Percentiles rank a stretch among this genome's conserved stretches.
These are phyloP conservation scores for Rehmannia glutinosa DNA, from an alignment of 257 asterid genomes.

Conservation along the genomic window DNA sequence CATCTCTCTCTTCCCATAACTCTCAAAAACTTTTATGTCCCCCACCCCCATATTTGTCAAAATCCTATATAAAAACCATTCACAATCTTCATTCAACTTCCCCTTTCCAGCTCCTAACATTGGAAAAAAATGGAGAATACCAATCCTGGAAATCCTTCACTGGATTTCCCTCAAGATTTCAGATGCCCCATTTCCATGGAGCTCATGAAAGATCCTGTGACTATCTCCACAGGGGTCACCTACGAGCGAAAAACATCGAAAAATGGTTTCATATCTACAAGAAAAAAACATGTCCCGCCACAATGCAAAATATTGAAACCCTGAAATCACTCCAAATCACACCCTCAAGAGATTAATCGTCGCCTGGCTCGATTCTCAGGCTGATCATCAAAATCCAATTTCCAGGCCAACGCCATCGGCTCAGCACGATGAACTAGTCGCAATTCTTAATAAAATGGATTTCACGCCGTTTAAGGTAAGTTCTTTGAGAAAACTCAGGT, in stretches of 20 bases:
- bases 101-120: neutral
- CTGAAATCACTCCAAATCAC: conserved; percentile 73
- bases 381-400: neutral
- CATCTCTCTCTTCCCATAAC: neutral
- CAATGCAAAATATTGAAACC: conserved; percentile 54
- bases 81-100: conserved; percentile 9
- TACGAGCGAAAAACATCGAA: conserved; percentile 74
- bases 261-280: conserved; percentile 64
- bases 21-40: no score
- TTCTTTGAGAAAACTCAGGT: conserved; percentile 41
- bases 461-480: conserved; percentile 75
- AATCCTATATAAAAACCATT: neutral
- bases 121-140: conserved; percentile 17
- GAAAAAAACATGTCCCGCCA: conserved; percentile 79
- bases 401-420: conserved; percentile 3
- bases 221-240: conserved; percentile 79
- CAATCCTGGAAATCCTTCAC: conserved; percentile 5
- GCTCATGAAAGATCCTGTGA: conserved; percentile 86
- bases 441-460: conserved; percentile 41
- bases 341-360: conserved; percentile 61
- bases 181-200: conserved; percentile 95
- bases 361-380: conserved; percentile 41
- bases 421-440: conserved; percentile 42
- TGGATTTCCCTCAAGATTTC: conserved; percentile 71
- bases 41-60: neutral